Evolutionary conservation across 2,329 filamentous ascomycete genomes (phyloP), one percentile per base, ranked within the genome.

Genomic region (Stagonosporopsis tanaceti): DNA sequence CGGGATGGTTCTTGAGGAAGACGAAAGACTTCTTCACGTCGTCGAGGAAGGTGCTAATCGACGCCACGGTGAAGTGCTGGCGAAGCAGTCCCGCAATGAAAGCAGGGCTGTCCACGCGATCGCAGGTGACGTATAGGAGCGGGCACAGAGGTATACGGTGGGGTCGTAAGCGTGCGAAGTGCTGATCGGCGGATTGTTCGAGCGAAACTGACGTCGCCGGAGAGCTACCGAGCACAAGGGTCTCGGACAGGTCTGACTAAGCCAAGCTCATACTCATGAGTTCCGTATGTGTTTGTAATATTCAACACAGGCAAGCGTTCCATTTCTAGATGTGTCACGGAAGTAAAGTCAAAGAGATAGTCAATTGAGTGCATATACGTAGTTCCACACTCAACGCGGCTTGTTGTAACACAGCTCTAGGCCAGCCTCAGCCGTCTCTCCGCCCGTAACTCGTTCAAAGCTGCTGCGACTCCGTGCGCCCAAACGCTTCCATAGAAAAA

Each of bases 1-100:
- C 51, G 4, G 71, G 70, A 58, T 71, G 69, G 50, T 65, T 67
- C 56, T 68, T 71, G 58, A 74, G 65, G 63, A 74, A 76, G 59
- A 65, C 54, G 53, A 75, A 65, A 8, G 72, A 72, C 68, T 69
- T 74, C 65, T 73, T 76, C 62, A 74, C 66, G 69, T 76, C 71
- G 63, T 68, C 69, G 59, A 74, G 48, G 46, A 73, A 51, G 45
- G 53, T 64, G 57, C 69, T 72, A 47, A 72, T 57, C 59, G 71
- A 72, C 72, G 73, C 73, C 73, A 76, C 72, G 71, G 65, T 76
- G 73, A 61, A 64, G 39, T 59, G 27, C 41, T 47, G 52, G 50
- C 57, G 51, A 37, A 39, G 45, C 53, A 56, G 51, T 51, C 47
- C 47, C 39, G 47, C 59, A 47, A 53, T 25, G 34, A 40, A 60